Conservation (phyloP, 1,284 basidiomycete species). For the Sporisorium exsertum region DNA sequence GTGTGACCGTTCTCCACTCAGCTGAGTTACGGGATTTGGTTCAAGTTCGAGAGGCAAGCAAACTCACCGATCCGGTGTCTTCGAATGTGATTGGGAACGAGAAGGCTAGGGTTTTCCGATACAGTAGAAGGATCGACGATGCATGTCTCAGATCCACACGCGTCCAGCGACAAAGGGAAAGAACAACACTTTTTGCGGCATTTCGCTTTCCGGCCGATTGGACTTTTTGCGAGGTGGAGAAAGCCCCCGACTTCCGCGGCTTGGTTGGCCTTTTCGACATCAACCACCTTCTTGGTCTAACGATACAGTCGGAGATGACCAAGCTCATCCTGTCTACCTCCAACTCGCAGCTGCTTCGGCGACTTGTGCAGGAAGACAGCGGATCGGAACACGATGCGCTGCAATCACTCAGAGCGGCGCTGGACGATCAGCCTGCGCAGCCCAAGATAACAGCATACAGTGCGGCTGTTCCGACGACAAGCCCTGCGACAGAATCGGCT, state of each 20-base stretch:
- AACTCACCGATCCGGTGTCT: background rate
- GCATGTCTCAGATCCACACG: slow-evolving; percentile 29
- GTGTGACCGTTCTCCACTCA: too few species aligned
- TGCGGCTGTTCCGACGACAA: slow-evolving; percentile 20
- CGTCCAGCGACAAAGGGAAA: background rate
- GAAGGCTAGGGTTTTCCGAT: background rate
- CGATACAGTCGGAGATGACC: slow-evolving; percentile 14
- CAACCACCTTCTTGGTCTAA: background rate
- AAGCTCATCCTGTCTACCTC: slow-evolving; percentile 19
- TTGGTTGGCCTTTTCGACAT: background rate
- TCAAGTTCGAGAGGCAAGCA: background rate
- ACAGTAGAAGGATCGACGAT: slow-evolving; percentile 21
- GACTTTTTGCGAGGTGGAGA: background rate
- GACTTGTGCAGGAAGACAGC: background rate
- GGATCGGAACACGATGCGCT: slow-evolving; percentile 13
- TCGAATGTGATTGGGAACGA: too few species aligned
- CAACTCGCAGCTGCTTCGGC: slow-evolving; percentile 21
- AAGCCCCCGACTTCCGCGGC: background rate
- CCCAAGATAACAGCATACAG: slow-evolving; percentile 27
- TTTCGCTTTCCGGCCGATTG: background rate
- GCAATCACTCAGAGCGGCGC: slow-evolving; percentile 14
- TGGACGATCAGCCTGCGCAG: slow-evolving; percentile 18
- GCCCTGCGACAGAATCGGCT: background rate
- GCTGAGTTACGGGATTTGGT: too few species aligned
- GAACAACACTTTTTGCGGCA: slow-evolving; percentile 27